Base-by-base conservation (phyloP, 2,329 filamentous ascomycete species). In the Xylariales sp. region DNA sequence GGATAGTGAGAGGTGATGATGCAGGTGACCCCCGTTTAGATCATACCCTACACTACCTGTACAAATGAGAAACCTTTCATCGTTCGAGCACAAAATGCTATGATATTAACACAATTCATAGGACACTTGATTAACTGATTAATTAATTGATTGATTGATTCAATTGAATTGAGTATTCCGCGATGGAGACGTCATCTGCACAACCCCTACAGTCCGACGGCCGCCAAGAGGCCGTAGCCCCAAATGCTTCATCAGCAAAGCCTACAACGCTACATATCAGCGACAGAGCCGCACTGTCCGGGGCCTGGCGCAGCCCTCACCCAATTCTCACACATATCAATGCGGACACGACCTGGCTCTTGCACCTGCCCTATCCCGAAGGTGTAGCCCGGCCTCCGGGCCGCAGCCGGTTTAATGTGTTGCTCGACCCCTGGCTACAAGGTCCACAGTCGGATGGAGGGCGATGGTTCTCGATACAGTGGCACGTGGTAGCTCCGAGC, bases 331-430 rank as follows among this genome's bases (percentile, higher is more conserved):
- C 87, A 60, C 89, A 91, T 76, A 81, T 91, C 39, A 91, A 91
- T 76, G 89, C 86, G 71, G 89, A 91, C 78, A 90, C 88, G 4
- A 87, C 85, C 28, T 91, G 89, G 89, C 81, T 91, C 1, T 79
- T 91, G n/a, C 88, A 89, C 68, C 81, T 91, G 8, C 88, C 89
- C 0, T 84, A 85, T 52, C 88, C 69, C 6, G 32, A 53, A 23
- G 62, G 23, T 87, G 5, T 73, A 79, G 0, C 77, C 79, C 2
- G 73, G 80, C 28, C 80, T 77, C 55, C 81, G 82, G 48, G 67
- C 4, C 60, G 59, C 12, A 63, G 52, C 18, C 64, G 56, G 5
- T 91, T 86, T 81, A 91, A 91, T 73, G 82, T 91, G 57, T 78
- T 91, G 23, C 83, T 91, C 50, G 89, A 91, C 73, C 89, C 89